Conservation (phyloP, 768 basidiomycete species). For the Tephrocybe rancida region DNA sequence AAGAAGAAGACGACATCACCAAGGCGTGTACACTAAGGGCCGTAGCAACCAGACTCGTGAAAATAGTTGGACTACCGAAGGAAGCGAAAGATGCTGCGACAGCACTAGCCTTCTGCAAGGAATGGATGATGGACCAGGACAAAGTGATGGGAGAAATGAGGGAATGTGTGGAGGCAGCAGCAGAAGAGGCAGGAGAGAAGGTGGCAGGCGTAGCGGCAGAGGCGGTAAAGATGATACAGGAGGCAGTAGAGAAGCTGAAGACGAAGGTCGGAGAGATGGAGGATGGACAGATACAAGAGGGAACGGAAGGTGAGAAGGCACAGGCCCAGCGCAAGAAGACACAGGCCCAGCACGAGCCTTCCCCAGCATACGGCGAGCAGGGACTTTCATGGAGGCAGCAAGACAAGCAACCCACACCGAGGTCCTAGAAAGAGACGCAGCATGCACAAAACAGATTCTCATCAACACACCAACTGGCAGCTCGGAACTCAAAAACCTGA, state of each 20-base stretch:
- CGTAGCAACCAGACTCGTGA: no score
- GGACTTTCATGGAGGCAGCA: background rate
- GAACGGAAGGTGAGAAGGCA: background rate
- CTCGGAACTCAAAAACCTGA: background rate
- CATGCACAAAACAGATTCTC: background rate
- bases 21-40: no score
- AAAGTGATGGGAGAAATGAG: background rate
- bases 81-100: no score
- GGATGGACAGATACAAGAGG: background rate
- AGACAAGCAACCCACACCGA: background rate
- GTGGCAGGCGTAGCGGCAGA: background rate
- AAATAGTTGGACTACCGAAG: no score
- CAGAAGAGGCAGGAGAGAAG: background rate
- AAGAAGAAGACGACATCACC: no score
- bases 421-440: background rate
- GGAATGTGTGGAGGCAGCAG: background rate
- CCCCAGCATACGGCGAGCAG: background rate
- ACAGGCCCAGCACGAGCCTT: background rate
- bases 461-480: background rate
- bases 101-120: no score
- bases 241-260: background rate
- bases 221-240: background rate
- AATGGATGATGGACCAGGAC: no score
- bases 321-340: background rate
- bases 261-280: background rate